Conservation (phyloP, 257 asterid genomes). For the Solanum sejunctum region DNA sequence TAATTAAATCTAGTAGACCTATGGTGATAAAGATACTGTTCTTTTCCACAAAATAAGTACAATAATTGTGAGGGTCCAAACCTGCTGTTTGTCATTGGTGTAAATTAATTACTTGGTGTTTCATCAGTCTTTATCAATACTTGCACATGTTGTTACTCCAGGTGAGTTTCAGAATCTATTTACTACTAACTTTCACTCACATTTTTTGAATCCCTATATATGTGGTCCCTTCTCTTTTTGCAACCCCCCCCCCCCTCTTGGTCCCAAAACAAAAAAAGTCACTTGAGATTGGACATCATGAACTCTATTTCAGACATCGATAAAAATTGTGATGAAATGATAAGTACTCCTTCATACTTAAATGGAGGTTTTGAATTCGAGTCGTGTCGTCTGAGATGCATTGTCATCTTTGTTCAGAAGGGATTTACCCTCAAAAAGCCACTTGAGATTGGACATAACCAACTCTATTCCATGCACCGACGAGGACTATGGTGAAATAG, state of each 20-base stretch:
- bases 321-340: rapidly evolving
- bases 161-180: not conserved
- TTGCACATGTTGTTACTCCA: not conserved
- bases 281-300: not conserved
- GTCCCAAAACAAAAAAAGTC: not conserved
- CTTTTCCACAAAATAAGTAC: not conserved
- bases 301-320: not conserved
- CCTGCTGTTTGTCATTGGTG: not conserved
- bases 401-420: too few species aligned
- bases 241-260: too few species aligned
- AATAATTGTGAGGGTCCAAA: not conserved
- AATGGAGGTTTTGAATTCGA: too few species aligned
- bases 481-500: too few species aligned
- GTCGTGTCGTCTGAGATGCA: too few species aligned
- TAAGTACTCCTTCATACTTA: too few species aligned
- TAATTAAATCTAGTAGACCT: not conserved
- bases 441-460: too few species aligned
- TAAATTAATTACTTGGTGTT: not conserved
- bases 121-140: not conserved
- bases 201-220: not conserved
- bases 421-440: too few species aligned
- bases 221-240: not conserved
- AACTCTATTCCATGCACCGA: too few species aligned
- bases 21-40: not conserved
- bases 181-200: not conserved